Evolutionary conservation across 805 yeast genomes (phyloP).

Genomic region (Wickerhamomyces alni): DNA sequence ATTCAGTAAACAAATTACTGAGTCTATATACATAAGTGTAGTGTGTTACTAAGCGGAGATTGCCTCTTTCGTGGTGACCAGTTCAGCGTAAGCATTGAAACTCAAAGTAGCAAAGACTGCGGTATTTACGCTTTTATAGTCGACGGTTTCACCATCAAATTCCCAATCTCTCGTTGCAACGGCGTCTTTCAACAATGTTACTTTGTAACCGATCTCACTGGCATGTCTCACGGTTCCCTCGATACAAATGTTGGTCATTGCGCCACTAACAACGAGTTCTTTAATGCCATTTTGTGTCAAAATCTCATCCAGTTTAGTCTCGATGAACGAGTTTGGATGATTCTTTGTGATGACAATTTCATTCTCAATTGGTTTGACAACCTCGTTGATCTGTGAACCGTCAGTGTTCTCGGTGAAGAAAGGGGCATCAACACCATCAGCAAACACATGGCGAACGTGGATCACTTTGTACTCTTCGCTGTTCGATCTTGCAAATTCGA

Average conservation of each 20-base stretch:
- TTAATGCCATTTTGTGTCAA: constrained; percentile 6
- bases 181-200: constrained; percentile 12
- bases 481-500: constrained; percentile 8
- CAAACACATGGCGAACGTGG: constrained; percentile 11
- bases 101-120: constrained; percentile 14
- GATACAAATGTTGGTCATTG: constrained; percentile 17
- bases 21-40: too few species aligned
- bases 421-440: constrained; percentile 2
- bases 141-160: constrained; percentile 11
- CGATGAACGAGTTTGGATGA: constrained; percentile 12
- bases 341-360: constrained; percentile 11
- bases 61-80: constrained; percentile 6
- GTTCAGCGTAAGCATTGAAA: constrained; percentile 10
- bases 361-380: constrained; percentile 5
- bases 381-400: constrained; percentile 10
- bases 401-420: constrained; percentile 5
- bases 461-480: constrained; percentile 5
- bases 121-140: constrained; percentile 7
- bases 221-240: constrained; percentile 17
- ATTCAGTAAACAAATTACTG: too few species aligned
- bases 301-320: constrained; percentile 9
- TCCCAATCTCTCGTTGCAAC: constrained; percentile 14
- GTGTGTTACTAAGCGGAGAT: too few species aligned
- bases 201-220: constrained; percentile 13
- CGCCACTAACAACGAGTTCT: constrained; percentile 11